Percentiles rank a stretch among this genome's conserved stretches.
phyloP scores from a whole-genome alignment of 495 filamentous ascomycete species.

The Aspergillus cristatus region DNA sequence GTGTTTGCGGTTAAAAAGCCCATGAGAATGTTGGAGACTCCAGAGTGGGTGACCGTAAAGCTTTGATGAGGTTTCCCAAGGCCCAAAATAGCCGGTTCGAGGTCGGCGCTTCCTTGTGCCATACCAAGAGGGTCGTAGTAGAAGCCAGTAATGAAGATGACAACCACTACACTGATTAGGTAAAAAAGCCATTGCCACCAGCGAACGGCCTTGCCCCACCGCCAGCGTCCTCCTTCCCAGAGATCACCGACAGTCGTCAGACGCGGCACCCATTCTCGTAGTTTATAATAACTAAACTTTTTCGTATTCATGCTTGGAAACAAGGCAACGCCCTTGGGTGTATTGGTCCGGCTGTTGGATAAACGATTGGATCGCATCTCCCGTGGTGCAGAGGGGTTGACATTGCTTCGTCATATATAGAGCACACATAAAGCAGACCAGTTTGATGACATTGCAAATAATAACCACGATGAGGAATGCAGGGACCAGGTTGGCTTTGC shows the following conservation, averaged over 20 bases:
- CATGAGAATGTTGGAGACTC: not conserved
- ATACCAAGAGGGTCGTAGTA: not conserved
- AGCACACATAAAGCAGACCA: not conserved
- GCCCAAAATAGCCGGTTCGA: not conserved
- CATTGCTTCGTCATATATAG: not conserved
- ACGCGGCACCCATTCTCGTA: not conserved
- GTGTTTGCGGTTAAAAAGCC: not conserved
- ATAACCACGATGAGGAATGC: not conserved
- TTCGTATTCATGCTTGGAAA: not conserved
- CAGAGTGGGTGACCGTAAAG: not conserved
- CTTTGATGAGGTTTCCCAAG: not conserved
- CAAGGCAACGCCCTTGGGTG: not conserved
- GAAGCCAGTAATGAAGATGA: not conserved
- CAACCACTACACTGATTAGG: not conserved
- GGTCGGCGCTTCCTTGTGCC: not conserved
- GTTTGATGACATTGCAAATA: not conserved
- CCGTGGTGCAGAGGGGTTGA: constrained; percentile 23
- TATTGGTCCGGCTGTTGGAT: constrained; percentile 29
- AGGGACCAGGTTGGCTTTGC: not conserved
- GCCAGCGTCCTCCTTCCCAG: not conserved
- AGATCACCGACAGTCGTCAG: not conserved
- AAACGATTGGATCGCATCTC: constrained; percentile 44
- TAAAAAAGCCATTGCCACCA: not conserved
- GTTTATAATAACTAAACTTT: not conserved
- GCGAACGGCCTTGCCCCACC: not conserved